Conservation (phyloP, 495 filamentous ascomycete genomes). For the Penicillium herquei region DNA sequence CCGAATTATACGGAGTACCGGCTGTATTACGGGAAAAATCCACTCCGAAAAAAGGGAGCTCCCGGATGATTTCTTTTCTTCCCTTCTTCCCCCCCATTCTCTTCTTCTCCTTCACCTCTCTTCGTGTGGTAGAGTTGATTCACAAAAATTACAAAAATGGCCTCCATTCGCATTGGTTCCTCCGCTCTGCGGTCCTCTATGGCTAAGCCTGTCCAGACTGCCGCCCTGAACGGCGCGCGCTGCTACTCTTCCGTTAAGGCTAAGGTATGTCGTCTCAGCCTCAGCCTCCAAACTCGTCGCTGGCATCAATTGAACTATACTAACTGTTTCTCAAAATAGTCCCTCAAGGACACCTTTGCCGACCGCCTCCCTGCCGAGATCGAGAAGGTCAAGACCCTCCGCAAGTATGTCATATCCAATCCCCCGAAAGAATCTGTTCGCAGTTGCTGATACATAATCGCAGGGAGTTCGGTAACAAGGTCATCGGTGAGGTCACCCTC, state of each 20-base stretch:
- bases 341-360: constrained; percentile 97
- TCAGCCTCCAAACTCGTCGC: constrained; percentile 1
- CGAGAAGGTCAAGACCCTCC: constrained; percentile 97
- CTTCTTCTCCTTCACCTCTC: constrained; percentile 2
- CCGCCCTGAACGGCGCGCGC: constrained; percentile 76
- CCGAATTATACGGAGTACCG: constrained; percentile 27
- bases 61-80: constrained; percentile 15
- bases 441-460: constrained; percentile 24
- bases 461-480: constrained; percentile 90
- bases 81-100: constrained; percentile 5
- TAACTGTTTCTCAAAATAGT: constrained; percentile 49
- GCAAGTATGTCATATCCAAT: constrained; percentile 64
- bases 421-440: not conserved
- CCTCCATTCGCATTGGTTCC: constrained; percentile 72
- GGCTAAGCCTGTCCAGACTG: constrained; percentile 61
- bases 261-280: constrained; percentile 57
- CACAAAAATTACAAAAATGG: constrained; percentile 50
- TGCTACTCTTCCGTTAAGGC: constrained; percentile 86
- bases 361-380: constrained; percentile 92
- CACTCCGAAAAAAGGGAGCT: constrained; percentile 15
- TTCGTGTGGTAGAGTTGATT: constrained; percentile 2
- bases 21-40: constrained; percentile 26
- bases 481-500: constrained; percentile 95
- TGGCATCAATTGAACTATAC: constrained; percentile 20
- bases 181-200: constrained; percentile 70